Conservation (phyloP, 2,329 filamentous ascomycete species). For the Mycosphaerella sp. region DNA sequence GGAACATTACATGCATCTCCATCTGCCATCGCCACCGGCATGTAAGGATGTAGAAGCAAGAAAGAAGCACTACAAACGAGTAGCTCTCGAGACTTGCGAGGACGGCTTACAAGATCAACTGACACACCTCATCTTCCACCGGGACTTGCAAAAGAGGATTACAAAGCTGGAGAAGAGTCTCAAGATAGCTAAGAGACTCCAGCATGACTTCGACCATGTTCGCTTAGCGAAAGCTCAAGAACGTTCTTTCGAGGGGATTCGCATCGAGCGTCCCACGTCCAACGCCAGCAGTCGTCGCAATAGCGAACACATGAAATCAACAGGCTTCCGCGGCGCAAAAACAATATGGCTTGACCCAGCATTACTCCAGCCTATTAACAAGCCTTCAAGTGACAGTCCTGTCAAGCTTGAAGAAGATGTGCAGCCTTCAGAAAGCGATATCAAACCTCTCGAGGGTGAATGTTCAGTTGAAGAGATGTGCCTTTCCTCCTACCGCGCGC, state of each 20-base stretch:
- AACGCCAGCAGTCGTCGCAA: slow-evolving; percentile 24
- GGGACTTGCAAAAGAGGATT: slow-evolving; percentile 91
- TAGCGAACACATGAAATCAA: slow-evolving; percentile 32
- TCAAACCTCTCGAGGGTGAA: slow-evolving; percentile 48
- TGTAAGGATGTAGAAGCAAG: slow-evolving; percentile 52
- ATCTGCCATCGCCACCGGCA: slow-evolving; percentile 43
- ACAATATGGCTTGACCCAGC: slow-evolving; percentile 77
- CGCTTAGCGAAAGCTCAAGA: slow-evolving; percentile 68
- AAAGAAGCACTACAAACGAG: slow-evolving; percentile 75
- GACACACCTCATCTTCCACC: slow-evolving; percentile 88
- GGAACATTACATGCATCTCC: slow-evolving; percentile 82
- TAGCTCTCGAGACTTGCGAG: slow-evolving; percentile 76
- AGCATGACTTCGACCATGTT: slow-evolving; percentile 90
- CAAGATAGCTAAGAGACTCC: slow-evolving; percentile 73
- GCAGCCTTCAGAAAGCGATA: slow-evolving; percentile 1
- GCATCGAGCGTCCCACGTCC: slow-evolving; percentile 48
- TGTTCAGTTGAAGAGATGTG: slow-evolving; percentile 94
- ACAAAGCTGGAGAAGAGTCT: slow-evolving; percentile 80
- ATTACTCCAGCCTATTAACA: background rate
- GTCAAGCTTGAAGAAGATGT: slow-evolving; percentile 2
- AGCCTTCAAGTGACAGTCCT: background rate
- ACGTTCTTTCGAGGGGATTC: slow-evolving; percentile 68
- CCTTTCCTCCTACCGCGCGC: slow-evolving; percentile 71
- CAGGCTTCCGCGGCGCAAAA: slow-evolving; percentile 51
- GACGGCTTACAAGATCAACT: slow-evolving; percentile 77